Conservation (phyloP, 495 filamentous ascomycete genomes). For the Hyaloscypha bicolor region DNA sequence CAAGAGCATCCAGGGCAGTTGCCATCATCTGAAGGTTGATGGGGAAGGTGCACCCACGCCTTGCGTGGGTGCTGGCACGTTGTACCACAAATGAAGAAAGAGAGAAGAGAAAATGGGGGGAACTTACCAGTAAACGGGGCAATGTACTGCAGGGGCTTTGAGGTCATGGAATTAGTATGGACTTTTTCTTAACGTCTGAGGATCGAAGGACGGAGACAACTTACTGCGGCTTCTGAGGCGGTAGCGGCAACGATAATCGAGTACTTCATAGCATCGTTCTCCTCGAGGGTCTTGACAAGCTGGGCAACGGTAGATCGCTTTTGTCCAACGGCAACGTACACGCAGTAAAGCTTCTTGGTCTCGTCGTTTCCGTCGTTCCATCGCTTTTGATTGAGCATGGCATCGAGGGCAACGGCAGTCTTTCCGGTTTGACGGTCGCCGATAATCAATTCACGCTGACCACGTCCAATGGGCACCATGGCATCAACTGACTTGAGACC, state of each 20-base stretch:
- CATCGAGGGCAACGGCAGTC: conserved; percentile 97
- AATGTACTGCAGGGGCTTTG: conserved; percentile 93
- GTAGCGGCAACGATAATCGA: conserved; percentile 92
- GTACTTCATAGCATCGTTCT: conserved; percentile 99
- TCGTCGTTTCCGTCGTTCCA: conserved; percentile 92
- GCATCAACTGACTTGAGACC: conserved; percentile 99
- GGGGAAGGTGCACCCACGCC: conserved; percentile 38
- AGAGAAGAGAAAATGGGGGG: conserved; percentile 1
- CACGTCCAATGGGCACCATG: conserved; percentile 99
- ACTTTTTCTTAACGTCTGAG: no score
- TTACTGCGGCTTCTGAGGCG: conserved; percentile 97
- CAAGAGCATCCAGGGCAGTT: no score
- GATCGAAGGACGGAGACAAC: no score
- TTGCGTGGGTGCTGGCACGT: no score
- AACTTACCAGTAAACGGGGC: conserved; percentile 83
- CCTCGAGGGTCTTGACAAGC: conserved; percentile 98
- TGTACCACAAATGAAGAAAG: no score
- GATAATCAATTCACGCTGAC: conserved; percentile 99
- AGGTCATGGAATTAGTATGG: no score
- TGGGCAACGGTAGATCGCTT: conserved; percentile 99
- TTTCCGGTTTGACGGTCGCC: conserved; percentile 99
- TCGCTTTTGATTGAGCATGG: conserved; percentile 98
- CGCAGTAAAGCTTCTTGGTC: conserved; percentile 97
- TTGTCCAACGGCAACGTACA: conserved; percentile 99
- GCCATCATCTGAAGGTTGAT: no score